Evolutionary conservation across 352 stramenopile species (phyloP).

Genomic region (Lagenidium giganteum): DNA sequence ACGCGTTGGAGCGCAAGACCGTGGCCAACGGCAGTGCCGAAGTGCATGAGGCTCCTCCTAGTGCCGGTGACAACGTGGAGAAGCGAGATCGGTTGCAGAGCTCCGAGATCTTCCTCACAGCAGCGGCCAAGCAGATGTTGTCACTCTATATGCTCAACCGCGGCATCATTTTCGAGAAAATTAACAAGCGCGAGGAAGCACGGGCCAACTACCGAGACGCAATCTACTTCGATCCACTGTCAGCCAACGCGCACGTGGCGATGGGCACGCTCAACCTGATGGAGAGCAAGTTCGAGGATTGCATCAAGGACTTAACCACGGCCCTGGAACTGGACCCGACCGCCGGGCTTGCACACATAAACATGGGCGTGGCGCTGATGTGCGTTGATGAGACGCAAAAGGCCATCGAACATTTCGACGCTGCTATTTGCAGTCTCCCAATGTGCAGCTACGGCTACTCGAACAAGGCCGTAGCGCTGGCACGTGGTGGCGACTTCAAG

Average conservation of each 20-base stretch:
- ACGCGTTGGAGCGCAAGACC: slow-evolving; percentile 53
- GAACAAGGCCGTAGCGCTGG: slow-evolving; percentile 58
- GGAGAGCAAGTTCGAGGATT: slow-evolving; percentile 30
- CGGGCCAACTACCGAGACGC: slow-evolving; percentile 55
- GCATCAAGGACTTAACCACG: slow-evolving; percentile 24
- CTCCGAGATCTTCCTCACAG: slow-evolving; percentile 20
- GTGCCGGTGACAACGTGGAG: not conserved
- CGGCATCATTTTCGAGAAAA: slow-evolving; percentile 56
- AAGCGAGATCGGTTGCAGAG: slow-evolving; percentile 3
- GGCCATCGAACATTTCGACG: slow-evolving; percentile 44
- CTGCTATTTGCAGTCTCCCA: slow-evolving; percentile 39
- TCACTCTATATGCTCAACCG: slow-evolving; percentile 71
- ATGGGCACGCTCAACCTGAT: slow-evolving; percentile 57
- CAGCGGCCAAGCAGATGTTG: slow-evolving; percentile 57
- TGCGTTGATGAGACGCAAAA: slow-evolving; percentile 20
- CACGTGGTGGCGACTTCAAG: slow-evolving; percentile 26
- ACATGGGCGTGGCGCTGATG: slow-evolving; percentile 46
- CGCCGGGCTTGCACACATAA: slow-evolving; percentile 54
- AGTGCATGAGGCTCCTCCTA: not conserved
- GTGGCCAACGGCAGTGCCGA: slow-evolving; percentile 5
- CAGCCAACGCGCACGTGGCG: slow-evolving; percentile 42
- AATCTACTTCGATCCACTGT: slow-evolving; percentile 63
- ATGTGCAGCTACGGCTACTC: slow-evolving; percentile 61
- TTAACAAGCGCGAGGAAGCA: slow-evolving; percentile 37
- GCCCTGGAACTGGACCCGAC: slow-evolving; percentile 42